Evolutionary conservation across 768 basidiomycete genomes (phyloP), one percentile per base, ranked within the genome.

Genomic region (Trametes punicea): DNA sequence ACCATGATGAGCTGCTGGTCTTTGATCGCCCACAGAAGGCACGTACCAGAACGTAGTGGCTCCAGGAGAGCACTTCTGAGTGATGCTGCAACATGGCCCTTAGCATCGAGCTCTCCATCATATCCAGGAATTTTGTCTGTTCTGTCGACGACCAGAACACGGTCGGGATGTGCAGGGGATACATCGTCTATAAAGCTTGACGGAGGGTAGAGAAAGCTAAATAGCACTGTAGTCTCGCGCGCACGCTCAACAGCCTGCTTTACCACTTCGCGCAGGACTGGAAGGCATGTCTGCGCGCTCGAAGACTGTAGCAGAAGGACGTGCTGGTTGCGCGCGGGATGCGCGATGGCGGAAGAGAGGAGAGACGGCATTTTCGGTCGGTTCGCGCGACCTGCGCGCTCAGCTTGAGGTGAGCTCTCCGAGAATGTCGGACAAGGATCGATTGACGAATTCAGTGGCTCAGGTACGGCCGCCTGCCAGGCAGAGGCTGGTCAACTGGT

Each of bases 201-300:
- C 3, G 81, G 78, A 64, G 85, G 78, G 46, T 79, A 74, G 44
- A 87, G 76, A 47, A 85, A 70, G 65, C 78, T 83, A 56, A 88
- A 81, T 44, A 88, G 66, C 25, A 86, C 56, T 26, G 74, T 59
- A 13, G 62, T 59, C 40, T 59, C 61, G 57, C 56, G 64, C 46
- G 58, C 55, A 69, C 50, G 61, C 15, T 51, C 36, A 13, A 36
- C 51, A 20, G 61, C 31, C 26, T 50, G 20, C 31, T 30, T 9
- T 1, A 67, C 42, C 1, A 66, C 9, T 6, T 47, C 46, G 26
- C 62, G 64, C 15, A 70, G 34, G 6, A 69, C 31, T 0, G 66
- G 60, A 7, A 70, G 48, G 46, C 64, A 64, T 60, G 67, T 60
- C 46, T 70, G 69, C 0, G 67, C 66, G 9, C 57, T 34, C 0